Evolutionary conservation across 106 monocot species (phyloP), one percentile per base, ranked within the genome.

Genomic region (Dendrobium catenatum): DNA sequence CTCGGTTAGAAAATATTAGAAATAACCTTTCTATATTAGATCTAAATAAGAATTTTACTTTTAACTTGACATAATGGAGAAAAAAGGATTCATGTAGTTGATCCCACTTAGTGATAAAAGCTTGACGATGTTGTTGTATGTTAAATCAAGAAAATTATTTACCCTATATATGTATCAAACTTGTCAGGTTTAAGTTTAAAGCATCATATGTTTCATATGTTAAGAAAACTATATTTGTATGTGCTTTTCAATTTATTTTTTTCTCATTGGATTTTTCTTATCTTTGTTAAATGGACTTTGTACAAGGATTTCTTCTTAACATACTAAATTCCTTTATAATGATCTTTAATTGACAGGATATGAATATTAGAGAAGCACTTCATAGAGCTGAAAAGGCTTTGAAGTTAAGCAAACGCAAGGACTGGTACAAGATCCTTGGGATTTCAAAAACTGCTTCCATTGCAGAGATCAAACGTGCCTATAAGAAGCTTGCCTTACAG

Each of bases 401-500:
- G 64, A 99, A 99, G 80, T 55, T 99, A 64, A 95, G 98, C 80
- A 88, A 99, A 84, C 81, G 98, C 20, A 99, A 95, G 86, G 98
- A 95, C 81, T 95, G 94, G 98, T 95, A 99, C 88, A 99, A 93
- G 80, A 95, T 95, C 33, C 86, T 99, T 46, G 98, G 89, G 11
- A 47, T 95, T 51, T 88, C 98, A 67, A 91, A 86, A 83, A 93
- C 98, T 79, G 84, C 98, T 77, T 93, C 98, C 4, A 82, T 90
- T 68, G 88, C 91, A 74, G 98, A 95, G 74, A 98, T 98, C 43
- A 99, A 95, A 76, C 92, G 91, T 78, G 89, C 95, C 18, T 99
- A 99, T 83, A 99, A 99, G 79, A 99, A 99, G 82, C 92, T 99
- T 87, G 98, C 98, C 79, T 88, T 99, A 74, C 91, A 99, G 44